Conservation (phyloP, 768 basidiomycete genomes). For the Mycena indigotica region DNA sequence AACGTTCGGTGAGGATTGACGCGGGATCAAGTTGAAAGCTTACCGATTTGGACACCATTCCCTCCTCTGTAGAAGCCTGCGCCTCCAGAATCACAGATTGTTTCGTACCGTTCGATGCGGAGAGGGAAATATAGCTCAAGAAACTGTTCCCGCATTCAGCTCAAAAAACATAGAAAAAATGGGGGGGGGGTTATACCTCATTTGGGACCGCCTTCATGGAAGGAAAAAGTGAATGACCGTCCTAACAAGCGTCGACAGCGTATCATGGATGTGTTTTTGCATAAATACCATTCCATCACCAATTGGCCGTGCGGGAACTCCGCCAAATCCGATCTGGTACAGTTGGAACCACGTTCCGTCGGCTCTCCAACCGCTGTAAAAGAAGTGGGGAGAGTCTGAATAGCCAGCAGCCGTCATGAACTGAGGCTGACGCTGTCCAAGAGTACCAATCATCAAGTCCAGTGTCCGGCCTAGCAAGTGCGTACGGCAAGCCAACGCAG, state of each 20-base stretch:
- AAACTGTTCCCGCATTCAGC: constrained; percentile 16
- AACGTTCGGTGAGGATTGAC: background rate
- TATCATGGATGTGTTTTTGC: too few relatives aligned
- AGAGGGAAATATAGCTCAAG: constrained; percentile 33
- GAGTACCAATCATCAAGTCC: constrained; percentile 30
- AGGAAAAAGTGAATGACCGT: constrained; percentile 35
- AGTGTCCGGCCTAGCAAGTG: constrained; percentile 32
- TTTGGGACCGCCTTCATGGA: constrained; percentile 36
- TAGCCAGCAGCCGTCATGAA: constrained; percentile 34
- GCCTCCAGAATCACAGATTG: constrained; percentile 35
- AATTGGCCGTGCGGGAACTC: constrained; percentile 15
- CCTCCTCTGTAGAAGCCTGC: constrained; percentile 33
- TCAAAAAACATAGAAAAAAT: background rate
- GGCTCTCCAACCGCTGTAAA: constrained; percentile 31
- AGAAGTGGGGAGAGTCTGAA: constrained; percentile 32
- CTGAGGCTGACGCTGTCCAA: constrained; percentile 31
- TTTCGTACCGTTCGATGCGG: constrained; percentile 31
- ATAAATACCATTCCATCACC: constrained; percentile 12
- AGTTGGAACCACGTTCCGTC: constrained; percentile 34
- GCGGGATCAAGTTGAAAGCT: background rate
- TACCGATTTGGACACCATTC: constrained; percentile 34
- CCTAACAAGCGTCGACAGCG: too few relatives aligned
- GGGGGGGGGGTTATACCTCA: constrained; percentile 16
- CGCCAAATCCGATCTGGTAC: constrained; percentile 34
- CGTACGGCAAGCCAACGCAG: constrained; percentile 33